Evolutionary conservation across 2,329 filamentous ascomycete species (phyloP), one percentile per base, ranked within the genome.

Genomic region (Aspergillus fumigatus): DNA sequence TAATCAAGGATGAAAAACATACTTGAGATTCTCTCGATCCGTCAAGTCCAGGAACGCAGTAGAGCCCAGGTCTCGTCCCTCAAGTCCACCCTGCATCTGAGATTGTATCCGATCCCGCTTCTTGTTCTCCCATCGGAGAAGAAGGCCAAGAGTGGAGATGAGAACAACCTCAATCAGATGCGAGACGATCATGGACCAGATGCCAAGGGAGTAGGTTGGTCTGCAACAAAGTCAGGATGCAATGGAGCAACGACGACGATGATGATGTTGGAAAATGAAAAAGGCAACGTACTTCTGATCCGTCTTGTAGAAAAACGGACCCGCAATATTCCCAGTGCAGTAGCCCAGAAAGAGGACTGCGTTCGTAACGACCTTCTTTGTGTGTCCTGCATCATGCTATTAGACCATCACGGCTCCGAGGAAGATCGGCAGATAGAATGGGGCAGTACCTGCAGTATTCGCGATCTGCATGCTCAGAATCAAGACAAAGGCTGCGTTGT

Each of bases 341-440:
- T 82, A 82, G 0, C 82, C 83, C 9, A 86, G 74, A 71, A 84
- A 86, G 2, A 85, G 75, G 55, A 84, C 79, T 1, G 81, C 83
- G 23, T 84, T 85, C n/a, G 83, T 84, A 26, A 86, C 80, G 48
- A 86, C 83, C 65, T 87, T 85, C 66, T 86, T 86, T 1, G 83
- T 84, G 59, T 85, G 82, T 0, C 83, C 83, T 57, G 64, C 11
- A 48, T 72, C 72, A 52, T 69, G 71, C 17, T 4, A 9, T 40
- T 4, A 47, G 38, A 14, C 9, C 10, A 6, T 23, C 29, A 3
- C 32, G 8, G 27, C 2, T 8, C 6, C 7, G 2, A 0, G 48
- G 45, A 17, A n/a, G 2, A 29, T 10, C 0, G 2, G 5, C 17
- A 5, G 1, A 2, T 5, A 27, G 14, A 4, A 45, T n/a, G 21